Evolutionary conservation across 352 stramenopile species (phyloP), one percentile per base, ranked within the genome.

Genomic region (Halophytophthora batemanensis): DNA sequence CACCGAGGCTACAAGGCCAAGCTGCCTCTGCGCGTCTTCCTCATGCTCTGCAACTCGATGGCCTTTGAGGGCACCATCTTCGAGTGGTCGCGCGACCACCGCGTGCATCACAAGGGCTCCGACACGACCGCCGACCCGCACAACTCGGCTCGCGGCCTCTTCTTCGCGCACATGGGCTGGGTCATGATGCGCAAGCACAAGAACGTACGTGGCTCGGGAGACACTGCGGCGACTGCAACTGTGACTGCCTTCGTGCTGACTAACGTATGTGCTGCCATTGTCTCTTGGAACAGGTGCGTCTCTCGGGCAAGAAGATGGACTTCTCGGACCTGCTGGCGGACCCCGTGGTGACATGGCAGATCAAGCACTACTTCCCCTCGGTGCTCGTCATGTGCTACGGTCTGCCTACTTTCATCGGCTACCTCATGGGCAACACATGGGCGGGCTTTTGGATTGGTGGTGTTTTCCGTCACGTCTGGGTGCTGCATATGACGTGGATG

Each of bases 161-260:
- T 99, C 79, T 99, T 98, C 66, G 93, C 97, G 12, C 96, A 99
- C 80, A 98, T 99, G 82, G 97, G 97, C 54, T 99, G 97, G 97
- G 77, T 99, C 35, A 97, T 98, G 69, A 82, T 99, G 19, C 98
- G 98, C 74, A 99, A 99, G 75, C 89, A 99, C 79, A 78, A 86
- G 8, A 93, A 95, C 60, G 88, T 87, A 28, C 59, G 55, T 17
- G 46, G 36, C 17, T 10, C 4, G 8, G 25, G 25, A 31, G 25
- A 8, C 8, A 10, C 25, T 31, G 25, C 8, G 25, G 25, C 8
- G 25, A 31, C 8, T 31, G 25, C 4, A 8, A 31, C 4, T 31
- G 25, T 31, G 25, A 31, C 4, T 31, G 25, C 8, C 4, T 31
- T 31, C 25, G 4, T 31, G 25, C 25, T 31, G 25, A 10, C 25